A percentile compares a stretch with the other conserved stretches of the same genome.
Conservation (phyloP, 1,284 basidiomycete genomes). For the Melampsora americana region DNA sequence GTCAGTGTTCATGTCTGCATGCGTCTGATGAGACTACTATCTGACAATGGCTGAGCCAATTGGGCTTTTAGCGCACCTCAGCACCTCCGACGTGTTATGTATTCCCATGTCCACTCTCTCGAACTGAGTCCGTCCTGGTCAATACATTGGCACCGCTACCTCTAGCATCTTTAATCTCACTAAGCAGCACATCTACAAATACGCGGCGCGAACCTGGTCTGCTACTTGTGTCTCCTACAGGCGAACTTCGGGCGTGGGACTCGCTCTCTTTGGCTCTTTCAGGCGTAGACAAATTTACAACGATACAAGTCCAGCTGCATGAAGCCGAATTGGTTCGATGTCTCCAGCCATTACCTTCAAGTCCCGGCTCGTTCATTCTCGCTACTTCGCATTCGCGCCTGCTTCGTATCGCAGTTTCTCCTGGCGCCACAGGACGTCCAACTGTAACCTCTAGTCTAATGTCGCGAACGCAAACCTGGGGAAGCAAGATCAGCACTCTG, state of each 20-base stretch:
- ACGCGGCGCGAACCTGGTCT: conserved; percentile 41
- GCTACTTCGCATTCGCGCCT: conserved; percentile 41
- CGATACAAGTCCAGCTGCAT: conserved; percentile 42
- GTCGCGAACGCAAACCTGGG: conserved; percentile 41
- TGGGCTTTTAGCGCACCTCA: conserved; percentile 30
- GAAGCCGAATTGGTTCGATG: conserved; percentile 34
- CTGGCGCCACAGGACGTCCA: conserved; percentile 31
- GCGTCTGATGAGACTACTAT: not conserved
- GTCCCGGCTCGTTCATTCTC: conserved; percentile 41
- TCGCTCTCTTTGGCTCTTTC: conserved; percentile 42
- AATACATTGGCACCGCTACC: conserved; percentile 14
- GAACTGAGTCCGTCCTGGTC: conserved; percentile 22
- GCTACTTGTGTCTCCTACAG: conserved; percentile 36
- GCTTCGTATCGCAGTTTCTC: conserved; percentile 28
- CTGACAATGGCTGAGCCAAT: not conserved
- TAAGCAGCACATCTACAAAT: conserved; percentile 12
- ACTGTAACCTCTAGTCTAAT: conserved; percentile 31
- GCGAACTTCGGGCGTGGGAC: conserved; percentile 41
- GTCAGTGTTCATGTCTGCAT: conserved; percentile 36
- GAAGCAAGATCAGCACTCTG: conserved; percentile 31
- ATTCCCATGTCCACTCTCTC: conserved; percentile 36
- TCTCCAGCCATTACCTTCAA: conserved; percentile 34
- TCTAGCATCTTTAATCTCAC: conserved; percentile 16
- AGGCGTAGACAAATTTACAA: conserved; percentile 32
- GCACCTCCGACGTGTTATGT: conserved; percentile 36